Base-by-base conservation (phyloP, 768 basidiomycete genomes). In the Lanmaoa rubissima region DNA sequence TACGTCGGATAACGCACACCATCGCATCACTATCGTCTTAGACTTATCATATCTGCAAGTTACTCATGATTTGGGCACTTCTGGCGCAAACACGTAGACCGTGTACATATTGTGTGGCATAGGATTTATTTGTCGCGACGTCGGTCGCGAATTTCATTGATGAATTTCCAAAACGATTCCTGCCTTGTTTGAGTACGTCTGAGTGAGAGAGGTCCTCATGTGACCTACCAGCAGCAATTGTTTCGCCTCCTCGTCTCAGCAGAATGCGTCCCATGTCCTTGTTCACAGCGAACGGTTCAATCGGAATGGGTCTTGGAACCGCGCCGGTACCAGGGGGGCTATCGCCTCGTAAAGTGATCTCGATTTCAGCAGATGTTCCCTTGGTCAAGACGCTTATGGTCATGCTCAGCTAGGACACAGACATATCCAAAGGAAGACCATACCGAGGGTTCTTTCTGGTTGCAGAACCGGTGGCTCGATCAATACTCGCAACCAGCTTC, bases 221-320 rank as follows among this genome's bases (percentile, higher is more conserved):
- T 36, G 19, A 53, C 78, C 50, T 62, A 87, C 94, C 95, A 44
- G 95, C 95, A 39, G 87, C 93, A 57, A 99, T 90, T 0, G 97
- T 98, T 75, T 98, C 95, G 1, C 97, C 97, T 32, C 85, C 86
- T 52, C 96, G 77, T 43, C 97, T 78, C 55, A 99, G 77, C 60
- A 99, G 68, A 49, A 99, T 82, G 46, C 97, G 76, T 0, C 97
- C 97, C 97, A 98, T 97, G 53, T 95, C 92, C 73, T 98, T 99
- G 74, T 95, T 98, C 8, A 75, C 74, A 1, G 84, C 73, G 62
- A 97, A 96, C 2, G 90, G 81, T 68, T 98, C 97, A 16, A 98
- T 67, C 13, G 97, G 92, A 26, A 98, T 88, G 2, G 86, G 80
- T 9, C 84, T 77, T 16, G 77, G 74, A 35, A 72, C 67, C 0